Evolutionary conservation across 2,329 filamentous ascomycete species (phyloP).

Genomic region (Macrophomina pseudophaseolina): DNA sequence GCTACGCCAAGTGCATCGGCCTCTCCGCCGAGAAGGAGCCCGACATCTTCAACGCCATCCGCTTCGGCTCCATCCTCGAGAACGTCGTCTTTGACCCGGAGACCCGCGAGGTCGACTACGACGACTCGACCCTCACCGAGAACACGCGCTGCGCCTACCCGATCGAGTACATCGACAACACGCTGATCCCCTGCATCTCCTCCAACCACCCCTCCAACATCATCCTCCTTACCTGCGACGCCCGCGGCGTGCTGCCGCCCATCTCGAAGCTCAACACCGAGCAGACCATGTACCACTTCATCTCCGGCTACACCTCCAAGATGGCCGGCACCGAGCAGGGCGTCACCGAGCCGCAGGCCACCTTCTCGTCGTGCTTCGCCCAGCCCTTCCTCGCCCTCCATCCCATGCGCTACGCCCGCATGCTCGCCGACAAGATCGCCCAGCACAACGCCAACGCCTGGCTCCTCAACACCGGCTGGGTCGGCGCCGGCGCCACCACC

Average conservation of each 20-base stretch:
- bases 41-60: conserved; percentile 95
- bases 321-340: conserved; percentile 99
- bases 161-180: conserved; percentile 98
- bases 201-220: conserved; percentile 93
- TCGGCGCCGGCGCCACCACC: conserved; percentile 86
- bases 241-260: conserved; percentile 93
- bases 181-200: conserved; percentile 95
- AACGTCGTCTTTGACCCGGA: conserved; percentile 97
- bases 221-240: conserved; percentile 96
- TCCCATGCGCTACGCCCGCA: conserved; percentile 98
- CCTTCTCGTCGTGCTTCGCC: conserved; percentile 98
- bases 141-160: conserved; percentile 99
- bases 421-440: conserved; percentile 98
- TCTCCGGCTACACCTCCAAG: conserved; percentile 99
- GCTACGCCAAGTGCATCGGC: conserved; percentile 98
- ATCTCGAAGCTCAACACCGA: conserved; percentile 95
- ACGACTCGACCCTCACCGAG: conserved; percentile 92
- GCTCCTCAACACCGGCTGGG: conserved; percentile 98
- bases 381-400: conserved; percentile 98
- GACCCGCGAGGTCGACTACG: conserved; percentile 91
- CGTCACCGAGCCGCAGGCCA: conserved; percentile 94
- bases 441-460: conserved; percentile 94
- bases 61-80: conserved; percentile 95
- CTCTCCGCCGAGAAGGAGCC: conserved; percentile 98
- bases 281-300: conserved; percentile 99